Evolutionary conservation across 345 rosid genomes (phyloP).

Genomic region (Psidium friedrichsthalianum): DNA sequence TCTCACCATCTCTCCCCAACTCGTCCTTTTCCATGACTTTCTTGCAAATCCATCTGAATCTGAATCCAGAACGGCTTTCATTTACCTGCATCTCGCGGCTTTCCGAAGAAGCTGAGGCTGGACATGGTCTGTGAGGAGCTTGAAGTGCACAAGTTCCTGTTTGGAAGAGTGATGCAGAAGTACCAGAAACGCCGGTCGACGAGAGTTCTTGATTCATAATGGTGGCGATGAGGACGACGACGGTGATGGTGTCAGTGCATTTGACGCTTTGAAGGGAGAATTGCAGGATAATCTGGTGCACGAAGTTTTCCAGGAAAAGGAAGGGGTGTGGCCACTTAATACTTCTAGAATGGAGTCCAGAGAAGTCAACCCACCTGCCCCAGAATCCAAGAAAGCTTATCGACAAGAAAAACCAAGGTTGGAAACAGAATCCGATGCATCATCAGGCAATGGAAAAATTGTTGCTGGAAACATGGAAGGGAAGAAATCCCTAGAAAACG

Average conservation of each 20-base stretch:
- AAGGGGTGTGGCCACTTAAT: background rate
- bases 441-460: background rate
- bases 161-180: slow-evolving; percentile 18
- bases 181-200: slow-evolving; percentile 9
- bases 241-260: background rate
- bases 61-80: background rate
- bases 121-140: slow-evolving; percentile 23
- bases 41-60: background rate
- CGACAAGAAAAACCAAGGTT: slow-evolving; percentile 1
- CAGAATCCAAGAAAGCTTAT: slow-evolving; percentile 32
- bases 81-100: background rate
- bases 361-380: slow-evolving; percentile 35
- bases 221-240: background rate
- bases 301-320: background rate
- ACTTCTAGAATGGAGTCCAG: slow-evolving; percentile 15
- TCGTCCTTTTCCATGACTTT: background rate
- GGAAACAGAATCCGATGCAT: slow-evolving; percentile 45
- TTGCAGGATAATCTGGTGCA: background rate
- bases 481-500: background rate
- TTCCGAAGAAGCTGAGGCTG: background rate
- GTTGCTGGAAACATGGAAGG: slow-evolving; percentile 1
- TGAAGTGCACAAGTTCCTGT: slow-evolving; percentile 46
- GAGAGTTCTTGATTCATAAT: slow-evolving; percentile 7
- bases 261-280: background rate
- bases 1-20: slow-evolving; percentile 23